A percentile compares a stretch with the other conserved stretches of the same genome.
These are phyloP conservation scores for Mortierella sp. DNA, from an alignment of 371 early-diverging fungal genomes.

Conservation along the genomic window DNA sequence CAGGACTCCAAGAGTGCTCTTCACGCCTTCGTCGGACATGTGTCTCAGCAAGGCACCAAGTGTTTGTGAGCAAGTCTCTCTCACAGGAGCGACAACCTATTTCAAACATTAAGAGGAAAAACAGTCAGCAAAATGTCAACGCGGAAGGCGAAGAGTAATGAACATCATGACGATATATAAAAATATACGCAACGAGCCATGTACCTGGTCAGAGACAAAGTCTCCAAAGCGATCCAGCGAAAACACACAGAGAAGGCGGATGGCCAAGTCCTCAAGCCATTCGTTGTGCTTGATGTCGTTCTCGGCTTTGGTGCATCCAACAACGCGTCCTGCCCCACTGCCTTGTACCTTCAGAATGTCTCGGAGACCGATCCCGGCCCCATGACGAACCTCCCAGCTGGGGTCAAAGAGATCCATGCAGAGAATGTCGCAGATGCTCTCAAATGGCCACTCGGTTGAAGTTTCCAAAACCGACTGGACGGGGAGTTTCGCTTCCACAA, in stretches of 20 bases:
- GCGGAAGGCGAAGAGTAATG: not conserved
- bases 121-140: not conserved
- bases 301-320: constrained; percentile 62
- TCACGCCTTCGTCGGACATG: constrained; percentile 69
- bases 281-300: constrained; percentile 81
- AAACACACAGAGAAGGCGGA: constrained; percentile 93
- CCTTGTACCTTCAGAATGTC: constrained; percentile 92
- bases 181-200: not conserved
- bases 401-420: constrained; percentile 94
- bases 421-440: constrained; percentile 90
- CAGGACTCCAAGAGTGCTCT: constrained; percentile 69
- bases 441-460: constrained; percentile 93
- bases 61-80: constrained; percentile 96
- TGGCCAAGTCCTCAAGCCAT: constrained; percentile 91
- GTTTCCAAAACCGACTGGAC: constrained; percentile 61
- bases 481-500: constrained; percentile 79
- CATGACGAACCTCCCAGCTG: constrained; percentile 96
- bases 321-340: constrained; percentile 82
- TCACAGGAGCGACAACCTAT: constrained; percentile 92
- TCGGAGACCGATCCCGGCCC: constrained; percentile 95
- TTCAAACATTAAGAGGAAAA: not conserved
- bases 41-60: constrained; percentile 88
- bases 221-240: constrained; percentile 97
- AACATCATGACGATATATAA: not conserved
- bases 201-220: constrained; percentile 93